These are phyloP conservation scores for Paramecium primaurelia DNA, from an alignment of 73 alveolate species.

Conservation along the genomic window DNA sequence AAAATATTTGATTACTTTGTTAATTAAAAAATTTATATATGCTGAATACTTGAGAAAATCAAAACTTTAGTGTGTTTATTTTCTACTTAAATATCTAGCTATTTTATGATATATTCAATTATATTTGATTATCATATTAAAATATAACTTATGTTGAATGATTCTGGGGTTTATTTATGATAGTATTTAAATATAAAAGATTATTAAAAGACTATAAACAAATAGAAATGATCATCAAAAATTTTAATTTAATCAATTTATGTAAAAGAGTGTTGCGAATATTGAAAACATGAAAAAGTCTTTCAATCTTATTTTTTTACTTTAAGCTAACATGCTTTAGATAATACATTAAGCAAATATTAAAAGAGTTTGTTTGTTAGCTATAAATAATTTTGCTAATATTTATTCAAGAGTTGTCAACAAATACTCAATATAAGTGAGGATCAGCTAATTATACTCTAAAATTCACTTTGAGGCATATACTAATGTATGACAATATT, in stretches of 20 bases:
- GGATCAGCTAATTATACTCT: slow-evolving; percentile 27
- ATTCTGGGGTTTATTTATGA: not conserved
- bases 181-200: not conserved
- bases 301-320: not conserved
- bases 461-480: not conserved
- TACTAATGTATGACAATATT: not conserved
- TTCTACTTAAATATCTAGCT: not conserved
- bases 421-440: slow-evolving; percentile 9
- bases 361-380: not conserved
- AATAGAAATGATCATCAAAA: not conserved
- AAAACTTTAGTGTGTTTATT: too few species aligned
- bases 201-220: not conserved
- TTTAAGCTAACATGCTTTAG: not conserved
- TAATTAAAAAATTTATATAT: too few species aligned
- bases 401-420: not conserved
- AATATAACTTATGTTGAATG: not conserved
- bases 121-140: not conserved
- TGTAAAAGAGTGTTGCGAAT: not conserved
- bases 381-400: not conserved
- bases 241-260: not conserved
- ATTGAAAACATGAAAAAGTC: not conserved
- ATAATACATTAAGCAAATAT: not conserved
- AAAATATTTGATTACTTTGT: not conserved
- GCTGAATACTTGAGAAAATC: not conserved
- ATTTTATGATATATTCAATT: not conserved